Evolutionary conservation across 208 protist genomes (phyloP).

Genomic region (Acanthamoeba healyi): DNA sequence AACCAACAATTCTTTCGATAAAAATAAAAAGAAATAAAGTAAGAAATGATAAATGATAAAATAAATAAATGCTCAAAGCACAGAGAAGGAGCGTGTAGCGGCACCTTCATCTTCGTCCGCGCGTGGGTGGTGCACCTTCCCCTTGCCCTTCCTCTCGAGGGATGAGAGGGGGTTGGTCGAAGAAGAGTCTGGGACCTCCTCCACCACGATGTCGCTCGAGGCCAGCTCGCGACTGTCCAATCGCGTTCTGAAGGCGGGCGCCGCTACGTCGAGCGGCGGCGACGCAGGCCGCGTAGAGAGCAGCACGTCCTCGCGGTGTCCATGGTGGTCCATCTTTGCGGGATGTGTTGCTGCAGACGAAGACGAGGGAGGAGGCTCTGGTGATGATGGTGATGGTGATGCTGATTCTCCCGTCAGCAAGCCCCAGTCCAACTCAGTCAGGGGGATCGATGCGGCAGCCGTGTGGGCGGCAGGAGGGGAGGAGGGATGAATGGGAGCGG

Average conservation of each 20-base stretch:
- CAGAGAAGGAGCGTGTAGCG: not conserved
- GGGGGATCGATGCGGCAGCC: too few relatives aligned
- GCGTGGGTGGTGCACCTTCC: not conserved
- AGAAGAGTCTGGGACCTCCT: not conserved
- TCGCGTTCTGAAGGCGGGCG: not conserved
- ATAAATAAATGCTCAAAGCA: not conserved
- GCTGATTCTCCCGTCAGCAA: not conserved
- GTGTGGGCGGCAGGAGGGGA: too few relatives aligned
- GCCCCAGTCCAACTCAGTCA: not conserved
- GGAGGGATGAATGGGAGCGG: not conserved
- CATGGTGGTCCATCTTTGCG: not conserved
- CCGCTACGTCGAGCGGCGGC: conserved; percentile 27
- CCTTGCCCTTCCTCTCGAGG: not conserved
- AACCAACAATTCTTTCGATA: too few relatives aligned
- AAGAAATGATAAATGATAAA: not conserved
- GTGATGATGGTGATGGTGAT: too few relatives aligned
- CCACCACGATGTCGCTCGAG: conserved; percentile 25
- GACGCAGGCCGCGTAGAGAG: not conserved
- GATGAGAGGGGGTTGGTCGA: not conserved
- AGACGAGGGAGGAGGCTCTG: not conserved
- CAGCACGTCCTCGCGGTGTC: not conserved
- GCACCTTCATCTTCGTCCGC: too few relatives aligned
- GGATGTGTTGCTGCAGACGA: not conserved
- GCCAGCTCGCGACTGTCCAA: conserved; percentile 13
- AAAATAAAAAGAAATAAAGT: too few relatives aligned